phyloP scores from a whole-genome alignment of 208 protist species.

The Tetramitus jugosus region DNA sequence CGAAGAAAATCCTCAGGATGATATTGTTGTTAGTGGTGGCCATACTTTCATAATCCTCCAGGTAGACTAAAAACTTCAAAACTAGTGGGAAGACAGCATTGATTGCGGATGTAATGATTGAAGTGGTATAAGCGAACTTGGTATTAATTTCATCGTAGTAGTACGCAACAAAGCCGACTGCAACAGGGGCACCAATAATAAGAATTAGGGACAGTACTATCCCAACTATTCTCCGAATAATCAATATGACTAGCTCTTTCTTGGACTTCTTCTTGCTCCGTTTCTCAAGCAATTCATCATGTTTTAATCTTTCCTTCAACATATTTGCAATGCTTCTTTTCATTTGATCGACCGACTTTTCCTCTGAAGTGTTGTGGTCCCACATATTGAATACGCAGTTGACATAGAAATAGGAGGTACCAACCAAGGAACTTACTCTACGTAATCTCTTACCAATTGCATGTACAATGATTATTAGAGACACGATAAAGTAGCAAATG shows the following conservation, averaged over 20 bases:
- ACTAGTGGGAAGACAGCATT: not conserved
- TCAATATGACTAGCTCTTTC: not conserved
- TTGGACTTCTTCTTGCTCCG: not conserved
- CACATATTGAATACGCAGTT: not conserved
- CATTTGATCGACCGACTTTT: not conserved
- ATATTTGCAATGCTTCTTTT: not conserved
- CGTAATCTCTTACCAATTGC: not conserved
- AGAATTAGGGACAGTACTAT: not conserved
- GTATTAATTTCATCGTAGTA: not conserved
- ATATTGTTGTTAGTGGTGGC: not conserved
- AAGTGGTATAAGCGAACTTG: conserved; percentile 3
- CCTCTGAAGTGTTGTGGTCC: too few species aligned
- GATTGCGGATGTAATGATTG: not conserved
- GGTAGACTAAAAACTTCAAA: not conserved
- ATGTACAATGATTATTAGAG: not conserved
- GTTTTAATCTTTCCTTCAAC: not conserved
- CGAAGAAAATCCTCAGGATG: not conserved
- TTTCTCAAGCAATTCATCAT: not conserved
- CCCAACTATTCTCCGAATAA: not conserved
- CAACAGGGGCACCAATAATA: not conserved
- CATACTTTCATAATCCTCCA: not conserved
- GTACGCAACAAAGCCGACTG: not conserved
- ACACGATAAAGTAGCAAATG: not conserved
- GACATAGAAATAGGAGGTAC: not conserved
- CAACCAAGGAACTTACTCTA: not conserved